These are phyloP conservation scores for Sungouiozyma intestinalis DNA, from an alignment of 805 yeast species.

Conservation along the genomic window DNA sequence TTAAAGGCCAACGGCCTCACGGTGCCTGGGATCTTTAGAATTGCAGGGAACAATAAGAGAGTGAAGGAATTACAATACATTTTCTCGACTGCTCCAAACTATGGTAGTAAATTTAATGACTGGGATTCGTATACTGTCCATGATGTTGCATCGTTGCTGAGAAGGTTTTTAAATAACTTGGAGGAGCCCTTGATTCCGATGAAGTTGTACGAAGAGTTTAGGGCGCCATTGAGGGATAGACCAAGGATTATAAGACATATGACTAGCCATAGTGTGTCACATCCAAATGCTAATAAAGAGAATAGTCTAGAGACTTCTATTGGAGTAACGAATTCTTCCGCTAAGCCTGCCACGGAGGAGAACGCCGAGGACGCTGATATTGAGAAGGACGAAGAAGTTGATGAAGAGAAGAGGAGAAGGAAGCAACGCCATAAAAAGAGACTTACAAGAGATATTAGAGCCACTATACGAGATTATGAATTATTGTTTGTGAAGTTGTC, in stretches of 20 bases:
- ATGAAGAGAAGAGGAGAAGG: conserved; percentile 26
- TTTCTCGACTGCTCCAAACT: conserved; percentile 81
- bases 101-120: conserved; percentile 64
- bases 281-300: conserved; percentile 28
- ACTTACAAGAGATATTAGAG: conserved; percentile 52
- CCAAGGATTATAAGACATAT: conserved; percentile 59
- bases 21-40: conserved; percentile 86
- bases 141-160: conserved; percentile 85
- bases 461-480: conserved; percentile 65
- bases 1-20: conserved; percentile 67
- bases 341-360: not conserved
- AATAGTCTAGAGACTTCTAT: conserved; percentile 7
- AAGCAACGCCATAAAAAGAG: conserved; percentile 43
- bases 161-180: conserved; percentile 76
- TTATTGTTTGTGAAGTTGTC: conserved; percentile 60
- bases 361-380: conserved; percentile 3
- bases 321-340: not conserved
- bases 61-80: conserved; percentile 74
- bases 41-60: conserved; percentile 84
- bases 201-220: conserved; percentile 60
- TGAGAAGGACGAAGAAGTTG: conserved; percentile 6
- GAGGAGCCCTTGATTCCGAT: conserved; percentile 91
- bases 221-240: conserved; percentile 62
- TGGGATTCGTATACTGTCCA: conserved; percentile 96
- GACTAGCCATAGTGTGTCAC: conserved; percentile 34